Evolutionary conservation across 441 rosid species (phyloP).

Genomic region (Lepidium campestre): DNA sequence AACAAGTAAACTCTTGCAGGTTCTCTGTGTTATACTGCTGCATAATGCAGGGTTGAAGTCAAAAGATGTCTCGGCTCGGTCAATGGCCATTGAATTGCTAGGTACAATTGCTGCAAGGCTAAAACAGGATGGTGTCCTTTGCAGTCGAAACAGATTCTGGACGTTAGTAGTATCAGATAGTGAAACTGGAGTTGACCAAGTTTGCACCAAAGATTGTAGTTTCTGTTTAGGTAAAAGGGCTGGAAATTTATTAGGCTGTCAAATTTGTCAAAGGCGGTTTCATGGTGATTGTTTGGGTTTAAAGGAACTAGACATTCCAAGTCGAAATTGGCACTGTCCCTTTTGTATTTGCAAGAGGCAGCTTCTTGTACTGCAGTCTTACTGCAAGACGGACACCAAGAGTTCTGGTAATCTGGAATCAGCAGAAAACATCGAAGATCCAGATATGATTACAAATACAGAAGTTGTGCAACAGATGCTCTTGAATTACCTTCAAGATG

Average conservation of each 20-base stretch:
- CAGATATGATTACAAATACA: slow-evolving; percentile 47
- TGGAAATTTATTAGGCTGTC: slow-evolving; percentile 67
- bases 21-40: slow-evolving; percentile 90
- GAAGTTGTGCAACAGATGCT: slow-evolving; percentile 92
- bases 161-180: slow-evolving; percentile 49
- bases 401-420: slow-evolving; percentile 37
- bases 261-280: slow-evolving; percentile 75
- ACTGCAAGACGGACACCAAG: slow-evolving; percentile 57
- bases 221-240: slow-evolving; percentile 65
- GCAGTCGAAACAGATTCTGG: slow-evolving; percentile 62
- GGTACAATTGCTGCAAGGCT: slow-evolving; percentile 93
- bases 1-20: slow-evolving; percentile 52
- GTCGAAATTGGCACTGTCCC: slow-evolving; percentile 77
- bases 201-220: slow-evolving; percentile 60
- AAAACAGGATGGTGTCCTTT: slow-evolving; percentile 75
- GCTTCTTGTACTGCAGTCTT: slow-evolving; percentile 83
- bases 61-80: slow-evolving; percentile 82
- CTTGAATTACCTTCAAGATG: slow-evolving; percentile 88
- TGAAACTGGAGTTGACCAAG: slow-evolving; percentile 35
- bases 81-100: slow-evolving; percentile 93
- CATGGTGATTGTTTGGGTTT: slow-evolving; percentile 92
- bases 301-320: slow-evolving; percentile 72
- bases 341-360: slow-evolving; percentile 80
- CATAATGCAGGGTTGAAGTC: slow-evolving; percentile 98
- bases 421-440: slow-evolving; percentile 35